Base-by-base conservation (phyloP, 176 grass and related monocot genomes). In the Ampelocalamus luodianensis region DNA sequence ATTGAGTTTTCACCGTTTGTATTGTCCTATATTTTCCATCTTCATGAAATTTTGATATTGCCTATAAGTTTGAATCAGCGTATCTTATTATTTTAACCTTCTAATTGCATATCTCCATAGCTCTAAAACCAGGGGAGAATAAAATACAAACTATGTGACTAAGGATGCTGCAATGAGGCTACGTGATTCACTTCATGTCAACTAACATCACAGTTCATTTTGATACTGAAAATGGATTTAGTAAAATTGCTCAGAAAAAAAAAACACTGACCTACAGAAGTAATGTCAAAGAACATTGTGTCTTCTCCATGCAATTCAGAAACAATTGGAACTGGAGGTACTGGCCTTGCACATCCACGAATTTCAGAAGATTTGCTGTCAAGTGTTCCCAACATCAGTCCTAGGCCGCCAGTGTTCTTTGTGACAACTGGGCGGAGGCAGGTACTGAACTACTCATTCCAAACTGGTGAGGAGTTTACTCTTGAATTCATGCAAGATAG, bases 401-500 rank as follows among this genome's bases (percentile, higher is more conserved):
- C 44, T 45, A 81, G 62, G n/a, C 69, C 55, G 69, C 59, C 79
- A 42, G 71, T 51, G 29, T 84, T 81, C 82, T 86, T 83, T 83
- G 69, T 89, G 43, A 42, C 74, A 13, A 81, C 61, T 76, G 65
- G 75, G 18, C 26, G 34, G 68, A 85, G 51, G 53, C 83, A 87
- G 44, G 71, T 84, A 24, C 56, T 94, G 74, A 94, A 94, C 64
- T 94, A 94, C 76, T 94, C 89, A 16, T 89, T 94, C 77, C 89
- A 87, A 80, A 94, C 92, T 29, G 92, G 92, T 1, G 92, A 94
- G 85, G 89, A 91, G 74, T 94, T 94, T 64, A 61, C 80, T n/a
- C 43, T 94, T 32, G 83, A 89, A 71, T 91, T 94, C 64, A 85
- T 94, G 74, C 89, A 88, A 85, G 86, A 94, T 53, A 84, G 83